Conservation (phyloP, 805 yeast species). For the Yamadazyma phyllophila region DNA sequence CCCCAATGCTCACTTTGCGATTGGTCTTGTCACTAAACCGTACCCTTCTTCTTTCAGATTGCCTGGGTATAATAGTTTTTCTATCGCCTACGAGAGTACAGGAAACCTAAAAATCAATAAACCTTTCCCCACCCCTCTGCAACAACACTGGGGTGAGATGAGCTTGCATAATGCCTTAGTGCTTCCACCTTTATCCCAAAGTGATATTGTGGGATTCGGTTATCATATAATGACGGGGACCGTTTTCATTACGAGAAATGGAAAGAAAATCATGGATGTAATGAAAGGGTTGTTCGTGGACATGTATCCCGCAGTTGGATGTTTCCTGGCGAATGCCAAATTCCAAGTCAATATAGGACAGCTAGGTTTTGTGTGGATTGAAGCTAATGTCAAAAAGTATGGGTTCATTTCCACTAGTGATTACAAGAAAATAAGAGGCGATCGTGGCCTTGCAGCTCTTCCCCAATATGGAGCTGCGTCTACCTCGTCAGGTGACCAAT, state of each 20-base stretch:
- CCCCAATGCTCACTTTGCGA: conserved; percentile 51
- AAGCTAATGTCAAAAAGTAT: conserved; percentile 51
- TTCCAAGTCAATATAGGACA: conserved; percentile 45
- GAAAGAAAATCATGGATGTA: conserved; percentile 51
- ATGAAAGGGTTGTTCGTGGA: conserved; percentile 49
- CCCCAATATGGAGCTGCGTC: conserved; percentile 41
- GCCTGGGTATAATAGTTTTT: conserved; percentile 71
- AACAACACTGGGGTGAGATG: conserved; percentile 40
- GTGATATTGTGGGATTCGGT: conserved; percentile 58
- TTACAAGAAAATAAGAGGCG: conserved; percentile 33
- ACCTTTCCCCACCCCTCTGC: conserved; percentile 52
- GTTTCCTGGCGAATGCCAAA: conserved; percentile 42
- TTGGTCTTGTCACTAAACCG: conserved; percentile 71
- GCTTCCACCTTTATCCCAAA: conserved; percentile 49
- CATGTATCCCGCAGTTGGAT: conserved; percentile 54
- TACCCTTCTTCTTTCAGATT: conserved; percentile 65
- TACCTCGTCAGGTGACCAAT: conserved; percentile 41
- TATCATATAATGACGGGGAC: conserved; percentile 48
- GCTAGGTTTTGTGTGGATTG: conserved; percentile 47
- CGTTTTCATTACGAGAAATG: conserved; percentile 54
- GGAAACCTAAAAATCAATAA: conserved; percentile 68
- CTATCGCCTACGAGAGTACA: conserved; percentile 69
- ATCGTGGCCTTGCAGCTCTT: conserved; percentile 36
- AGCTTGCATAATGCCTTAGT: conserved; percentile 45
- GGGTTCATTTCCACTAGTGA: conserved; percentile 54